phyloP scores from a whole-genome alignment of 169 alveolate genomes.

The Plasmodium inui region DNA sequence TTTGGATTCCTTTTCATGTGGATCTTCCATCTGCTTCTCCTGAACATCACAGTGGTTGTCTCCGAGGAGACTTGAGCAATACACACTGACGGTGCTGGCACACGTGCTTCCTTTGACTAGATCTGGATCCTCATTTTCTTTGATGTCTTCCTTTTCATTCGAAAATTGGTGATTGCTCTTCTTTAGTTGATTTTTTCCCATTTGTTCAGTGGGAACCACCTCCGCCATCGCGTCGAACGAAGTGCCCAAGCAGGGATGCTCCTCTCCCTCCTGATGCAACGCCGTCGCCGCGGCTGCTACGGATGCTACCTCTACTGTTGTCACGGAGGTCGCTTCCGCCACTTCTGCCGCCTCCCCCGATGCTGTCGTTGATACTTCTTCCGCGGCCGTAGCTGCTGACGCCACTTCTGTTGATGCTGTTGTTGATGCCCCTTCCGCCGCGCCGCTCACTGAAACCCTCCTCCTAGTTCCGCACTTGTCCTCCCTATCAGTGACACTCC shows the following conservation, averaged over 20 bases:
- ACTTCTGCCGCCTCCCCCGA: background rate
- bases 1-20: background rate
- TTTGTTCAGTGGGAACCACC: background rate
- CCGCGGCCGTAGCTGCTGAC: no score
- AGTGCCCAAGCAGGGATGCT: background rate
- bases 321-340: background rate
- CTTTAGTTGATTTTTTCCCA: background rate
- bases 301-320: background rate
- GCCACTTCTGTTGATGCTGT: no score
- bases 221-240: background rate
- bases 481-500: background rate
- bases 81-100: constrained; percentile 1
- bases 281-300: background rate
- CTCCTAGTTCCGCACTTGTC: background rate
- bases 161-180: background rate
- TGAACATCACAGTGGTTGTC: background rate
- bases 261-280: background rate
- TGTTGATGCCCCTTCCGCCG: background rate
- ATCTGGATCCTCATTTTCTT: background rate
- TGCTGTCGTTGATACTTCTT: no score
- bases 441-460: background rate
- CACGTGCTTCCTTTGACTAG: background rate
- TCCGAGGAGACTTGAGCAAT: background rate
- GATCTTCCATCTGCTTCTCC: background rate
- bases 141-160: background rate